A percentile compares a stretch with the other conserved stretches of the same genome.
Evolutionary conservation across 23 red algal genomes (phyloP).

Genomic region (Gracilaria gracilis): DNA sequence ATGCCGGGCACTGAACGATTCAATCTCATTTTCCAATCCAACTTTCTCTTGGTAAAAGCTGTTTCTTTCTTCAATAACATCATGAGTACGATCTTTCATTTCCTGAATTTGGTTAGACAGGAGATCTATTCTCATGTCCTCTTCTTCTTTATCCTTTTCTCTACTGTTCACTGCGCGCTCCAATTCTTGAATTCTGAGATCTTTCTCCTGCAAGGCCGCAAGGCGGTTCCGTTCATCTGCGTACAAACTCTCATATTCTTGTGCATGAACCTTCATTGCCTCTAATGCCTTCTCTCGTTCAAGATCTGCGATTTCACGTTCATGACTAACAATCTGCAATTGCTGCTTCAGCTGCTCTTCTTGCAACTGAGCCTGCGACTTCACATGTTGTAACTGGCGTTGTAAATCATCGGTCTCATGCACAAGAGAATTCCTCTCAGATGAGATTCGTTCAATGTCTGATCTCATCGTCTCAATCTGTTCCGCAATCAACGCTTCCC

Average conservation of each 20-base stretch:
- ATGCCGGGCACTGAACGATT: neutral
- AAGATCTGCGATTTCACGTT: slow-evolving; percentile 45
- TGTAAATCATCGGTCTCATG: slow-evolving; percentile 39
- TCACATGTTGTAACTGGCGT: neutral
- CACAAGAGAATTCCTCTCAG: slow-evolving; percentile 33
- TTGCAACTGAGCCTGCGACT: slow-evolving; percentile 6
- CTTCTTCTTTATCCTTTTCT: slow-evolving; percentile 38
- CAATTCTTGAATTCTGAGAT: slow-evolving; percentile 46
- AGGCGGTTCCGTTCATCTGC: slow-evolving; percentile 28
- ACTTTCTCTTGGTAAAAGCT: slow-evolving; percentile 35
- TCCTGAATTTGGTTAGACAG: slow-evolving; percentile 49
- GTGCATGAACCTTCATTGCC: slow-evolving; percentile 21
- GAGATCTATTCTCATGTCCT: slow-evolving; percentile 33
- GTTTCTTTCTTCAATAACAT: slow-evolving; percentile 66
- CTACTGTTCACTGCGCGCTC: slow-evolving; percentile 12
- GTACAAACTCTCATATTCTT: slow-evolving; percentile 35
- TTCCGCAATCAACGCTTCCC: slow-evolving; percentile 42
- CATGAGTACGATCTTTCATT: slow-evolving; percentile 41
- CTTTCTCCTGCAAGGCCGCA: slow-evolving; percentile 13
- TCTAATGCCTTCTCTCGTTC: slow-evolving; percentile 56
- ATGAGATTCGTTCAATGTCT: slow-evolving; percentile 49
- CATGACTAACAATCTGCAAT: slow-evolving; percentile 3
- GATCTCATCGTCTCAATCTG: slow-evolving; percentile 42
- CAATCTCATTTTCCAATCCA: slow-evolving; percentile 37
- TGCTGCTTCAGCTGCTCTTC: slow-evolving; percentile 45